Evolutionary conservation across 176 grass and related monocot species (phyloP).

Genomic region (Miscanthus lutarioriparius): DNA sequence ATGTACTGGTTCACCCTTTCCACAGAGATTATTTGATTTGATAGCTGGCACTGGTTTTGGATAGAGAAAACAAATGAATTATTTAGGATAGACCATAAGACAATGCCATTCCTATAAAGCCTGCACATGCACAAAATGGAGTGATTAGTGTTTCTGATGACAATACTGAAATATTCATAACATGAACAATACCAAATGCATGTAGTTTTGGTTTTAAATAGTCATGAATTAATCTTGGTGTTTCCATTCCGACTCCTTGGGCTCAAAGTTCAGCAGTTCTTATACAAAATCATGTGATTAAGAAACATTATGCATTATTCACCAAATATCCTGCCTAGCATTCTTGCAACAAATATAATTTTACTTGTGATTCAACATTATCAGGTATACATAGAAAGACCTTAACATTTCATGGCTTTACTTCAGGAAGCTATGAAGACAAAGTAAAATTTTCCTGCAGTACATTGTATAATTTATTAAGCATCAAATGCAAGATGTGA

Average conservation of each 20-base stretch:
- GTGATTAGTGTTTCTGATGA: slow-evolving; percentile 5
- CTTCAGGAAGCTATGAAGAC: slow-evolving; percentile 8
- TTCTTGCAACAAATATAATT: background rate
- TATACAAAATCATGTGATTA: background rate
- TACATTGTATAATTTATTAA: background rate
- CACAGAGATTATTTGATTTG: slow-evolving; percentile 90
- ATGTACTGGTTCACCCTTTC: slow-evolving; percentile 95
- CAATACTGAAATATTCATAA: background rate
- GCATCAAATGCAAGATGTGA: background rate
- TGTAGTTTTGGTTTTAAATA: background rate
- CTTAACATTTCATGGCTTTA: background rate
- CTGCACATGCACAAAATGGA: slow-evolving; percentile 39
- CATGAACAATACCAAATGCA: background rate
- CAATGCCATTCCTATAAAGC: slow-evolving; percentile 90
- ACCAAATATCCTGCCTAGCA: background rate
- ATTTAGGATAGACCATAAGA: slow-evolving; percentile 98
- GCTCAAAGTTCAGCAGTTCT: background rate
- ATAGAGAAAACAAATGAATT: slow-evolving; percentile 72
- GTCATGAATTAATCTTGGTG: background rate
- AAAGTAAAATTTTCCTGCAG: background rate
- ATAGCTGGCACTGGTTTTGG: slow-evolving; percentile 77
- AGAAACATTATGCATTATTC: slow-evolving; percentile 14
- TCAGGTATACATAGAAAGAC: background rate
- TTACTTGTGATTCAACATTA: background rate
- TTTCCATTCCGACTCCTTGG: background rate